These are phyloP conservation scores for Triticum monococcum DNA, from an alignment of 176 grass and related monocot species.

Conservation along the genomic window DNA sequence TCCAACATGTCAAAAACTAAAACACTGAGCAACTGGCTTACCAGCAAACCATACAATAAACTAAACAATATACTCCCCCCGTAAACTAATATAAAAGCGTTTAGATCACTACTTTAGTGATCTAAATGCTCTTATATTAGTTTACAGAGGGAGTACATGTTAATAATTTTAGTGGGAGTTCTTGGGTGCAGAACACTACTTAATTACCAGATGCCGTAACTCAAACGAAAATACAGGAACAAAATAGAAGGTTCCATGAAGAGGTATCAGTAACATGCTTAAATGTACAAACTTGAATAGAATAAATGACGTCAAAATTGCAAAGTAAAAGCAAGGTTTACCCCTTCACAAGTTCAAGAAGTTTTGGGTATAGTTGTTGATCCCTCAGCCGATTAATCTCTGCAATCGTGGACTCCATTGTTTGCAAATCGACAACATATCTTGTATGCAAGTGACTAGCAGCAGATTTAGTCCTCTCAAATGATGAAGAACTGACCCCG, in stretches of 20 bases:
- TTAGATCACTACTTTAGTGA: too few species aligned
- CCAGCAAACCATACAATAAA: not conserved
- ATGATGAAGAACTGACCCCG: constrained; percentile 50
- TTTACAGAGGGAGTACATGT: not conserved
- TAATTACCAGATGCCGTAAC: not conserved
- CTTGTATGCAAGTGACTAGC: constrained; percentile 84
- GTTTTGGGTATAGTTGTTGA: constrained; percentile 74
- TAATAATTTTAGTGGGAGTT: not conserved
- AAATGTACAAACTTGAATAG: not conserved
- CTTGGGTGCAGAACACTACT: not conserved
- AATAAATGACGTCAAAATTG: constrained; percentile 21
- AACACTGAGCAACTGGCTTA: not conserved
- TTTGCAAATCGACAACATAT: constrained; percentile 74
- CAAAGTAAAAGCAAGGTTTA: constrained; percentile 36
- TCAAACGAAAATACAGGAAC: not conserved
- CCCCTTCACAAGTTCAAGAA: constrained; percentile 77
- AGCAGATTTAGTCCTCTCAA: constrained; percentile 68
- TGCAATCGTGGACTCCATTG: constrained; percentile 78
- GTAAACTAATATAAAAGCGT: too few species aligned
- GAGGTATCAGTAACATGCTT: not conserved
- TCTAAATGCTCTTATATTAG: too few species aligned
- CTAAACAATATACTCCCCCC: not conserved
- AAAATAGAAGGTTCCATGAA: not conserved
- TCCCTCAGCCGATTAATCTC: constrained; percentile 90
- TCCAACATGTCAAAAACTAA: not conserved